Evolutionary conservation across 805 yeast genomes (phyloP).

Genomic region (Schizosaccharomyces octosporus): DNA sequence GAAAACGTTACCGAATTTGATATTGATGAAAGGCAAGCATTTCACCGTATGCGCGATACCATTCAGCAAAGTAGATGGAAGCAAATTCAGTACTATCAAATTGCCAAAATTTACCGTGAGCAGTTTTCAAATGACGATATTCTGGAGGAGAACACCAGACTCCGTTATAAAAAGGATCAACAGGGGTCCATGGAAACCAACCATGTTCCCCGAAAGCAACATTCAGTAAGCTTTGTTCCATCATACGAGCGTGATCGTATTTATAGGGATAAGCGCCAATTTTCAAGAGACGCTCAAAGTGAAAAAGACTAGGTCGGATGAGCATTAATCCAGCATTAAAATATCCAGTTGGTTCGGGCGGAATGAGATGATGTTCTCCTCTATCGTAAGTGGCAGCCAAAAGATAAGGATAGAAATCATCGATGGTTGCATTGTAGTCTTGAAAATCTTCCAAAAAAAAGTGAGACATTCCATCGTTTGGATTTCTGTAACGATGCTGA

Average conservation of each 20-base stretch:
- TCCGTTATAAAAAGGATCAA: not conserved
- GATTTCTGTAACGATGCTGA: not conserved
- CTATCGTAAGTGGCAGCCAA: not conserved
- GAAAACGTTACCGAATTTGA: not conserved
- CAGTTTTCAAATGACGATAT: not conserved
- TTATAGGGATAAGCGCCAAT: not conserved
- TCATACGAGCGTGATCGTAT: not conserved
- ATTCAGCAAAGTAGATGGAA: not conserved
- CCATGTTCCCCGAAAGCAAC: not conserved
- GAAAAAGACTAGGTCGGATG: not conserved
- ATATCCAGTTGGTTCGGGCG: not conserved
- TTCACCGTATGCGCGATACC: constrained; percentile 1
- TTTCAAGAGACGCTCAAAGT: not conserved
- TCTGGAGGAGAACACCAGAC: not conserved
- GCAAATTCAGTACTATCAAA: not conserved
- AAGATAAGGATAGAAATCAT: not conserved
- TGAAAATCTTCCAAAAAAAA: not conserved
- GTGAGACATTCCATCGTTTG: not conserved
- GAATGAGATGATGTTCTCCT: not conserved
- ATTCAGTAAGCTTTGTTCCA: constrained; percentile 2
- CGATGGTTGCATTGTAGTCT: not conserved
- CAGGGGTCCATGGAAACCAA: not conserved
- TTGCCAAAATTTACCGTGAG: not conserved
- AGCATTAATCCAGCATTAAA: constrained; percentile 1
- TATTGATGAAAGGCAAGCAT: not conserved